Conservation (phyloP, 1,284 basidiomycete genomes). For the Vanrija humicola region DNA sequence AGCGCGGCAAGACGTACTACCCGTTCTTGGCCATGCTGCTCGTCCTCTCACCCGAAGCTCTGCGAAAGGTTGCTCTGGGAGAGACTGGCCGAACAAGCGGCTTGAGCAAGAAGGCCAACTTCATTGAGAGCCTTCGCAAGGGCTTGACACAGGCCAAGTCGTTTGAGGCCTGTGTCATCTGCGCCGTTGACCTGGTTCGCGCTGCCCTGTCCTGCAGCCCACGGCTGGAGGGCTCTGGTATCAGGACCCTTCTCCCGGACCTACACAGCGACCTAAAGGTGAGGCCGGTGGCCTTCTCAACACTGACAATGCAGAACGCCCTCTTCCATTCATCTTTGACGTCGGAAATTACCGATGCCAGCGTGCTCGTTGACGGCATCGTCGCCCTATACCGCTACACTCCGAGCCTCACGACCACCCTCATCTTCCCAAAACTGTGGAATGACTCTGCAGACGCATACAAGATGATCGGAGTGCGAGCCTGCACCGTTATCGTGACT, state of each 20-base stretch:
- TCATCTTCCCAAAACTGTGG: constrained; percentile 64
- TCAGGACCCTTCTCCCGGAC: constrained; percentile 65
- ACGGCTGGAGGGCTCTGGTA: constrained; percentile 55
- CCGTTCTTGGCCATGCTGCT: constrained; percentile 74
- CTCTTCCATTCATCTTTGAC: constrained; percentile 34
- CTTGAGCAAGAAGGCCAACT: constrained; percentile 49
- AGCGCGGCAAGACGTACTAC: constrained; percentile 61
- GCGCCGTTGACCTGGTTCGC: constrained; percentile 74
- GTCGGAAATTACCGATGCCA: constrained; percentile 64
- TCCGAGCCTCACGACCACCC: constrained; percentile 59
- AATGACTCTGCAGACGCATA: constrained; percentile 72
- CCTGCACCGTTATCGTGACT: constrained; percentile 56
- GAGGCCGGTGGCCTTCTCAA: constrained; percentile 5
- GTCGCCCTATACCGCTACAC: constrained; percentile 68
- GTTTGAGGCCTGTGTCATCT: constrained; percentile 52
- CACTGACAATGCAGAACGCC: constrained; percentile 29
- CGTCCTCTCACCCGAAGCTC: constrained; percentile 71
- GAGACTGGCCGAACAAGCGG: constrained; percentile 30
- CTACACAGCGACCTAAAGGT: constrained; percentile 76
- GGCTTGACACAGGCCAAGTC: constrained; percentile 32
- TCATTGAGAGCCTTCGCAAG: constrained; percentile 49
- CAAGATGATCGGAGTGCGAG: constrained; percentile 71
- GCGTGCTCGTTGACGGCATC: constrained; percentile 70
- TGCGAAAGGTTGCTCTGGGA: constrained; percentile 52
- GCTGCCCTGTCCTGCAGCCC: constrained; percentile 68